Evolutionary conservation across 2,329 filamentous ascomycete species (phyloP).

Genomic region (Xylariomycetidae sp.): DNA sequence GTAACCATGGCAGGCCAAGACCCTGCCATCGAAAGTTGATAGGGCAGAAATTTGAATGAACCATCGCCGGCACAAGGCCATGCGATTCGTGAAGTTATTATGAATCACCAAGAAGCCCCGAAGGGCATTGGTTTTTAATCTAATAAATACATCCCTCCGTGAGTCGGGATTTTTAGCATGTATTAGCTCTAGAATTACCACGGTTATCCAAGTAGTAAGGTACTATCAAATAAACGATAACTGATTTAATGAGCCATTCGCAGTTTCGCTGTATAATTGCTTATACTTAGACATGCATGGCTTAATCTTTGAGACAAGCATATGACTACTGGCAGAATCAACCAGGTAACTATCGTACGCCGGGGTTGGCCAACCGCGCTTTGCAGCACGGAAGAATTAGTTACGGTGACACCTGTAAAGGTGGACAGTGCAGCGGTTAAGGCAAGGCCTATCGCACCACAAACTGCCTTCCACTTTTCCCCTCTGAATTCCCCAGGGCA

Average conservation of each 20-base stretch:
- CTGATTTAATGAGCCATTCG: slow-evolving; percentile 41
- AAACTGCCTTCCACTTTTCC: slow-evolving; percentile 12
- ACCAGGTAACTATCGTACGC: slow-evolving; percentile 15
- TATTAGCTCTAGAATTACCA: slow-evolving; percentile 42
- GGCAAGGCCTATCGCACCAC: slow-evolving; percentile 4
- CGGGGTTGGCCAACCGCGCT: slow-evolving; percentile 8
- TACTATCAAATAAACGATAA: slow-evolving; percentile 39
- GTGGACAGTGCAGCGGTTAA: slow-evolving; percentile 3
- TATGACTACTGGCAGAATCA: slow-evolving; percentile 35
- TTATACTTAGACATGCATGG: slow-evolving; percentile 40
- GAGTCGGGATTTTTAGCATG: slow-evolving; percentile 34
- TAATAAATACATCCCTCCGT: slow-evolving; percentile 37
- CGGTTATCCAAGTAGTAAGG: slow-evolving; percentile 36
- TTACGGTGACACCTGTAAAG: slow-evolving; percentile 8
- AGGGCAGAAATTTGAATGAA: slow-evolving; percentile 24
- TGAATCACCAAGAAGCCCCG: slow-evolving; percentile 16
- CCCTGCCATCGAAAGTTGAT: slow-evolving; percentile 10
- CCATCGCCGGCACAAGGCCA: slow-evolving; percentile 31
- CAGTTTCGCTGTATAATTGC: slow-evolving; percentile 36
- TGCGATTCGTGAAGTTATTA: slow-evolving; percentile 27
- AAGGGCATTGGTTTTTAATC: slow-evolving; percentile 37
- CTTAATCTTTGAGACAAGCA: slow-evolving; percentile 41
- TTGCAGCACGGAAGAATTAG: slow-evolving; percentile 8
- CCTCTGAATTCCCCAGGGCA: slow-evolving; percentile 12
- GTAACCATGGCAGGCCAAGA: slow-evolving; percentile 8